phyloP scores from a whole-genome alignment of 352 stramenopile genomes.

The Globisporangium carolinianum region DNA sequence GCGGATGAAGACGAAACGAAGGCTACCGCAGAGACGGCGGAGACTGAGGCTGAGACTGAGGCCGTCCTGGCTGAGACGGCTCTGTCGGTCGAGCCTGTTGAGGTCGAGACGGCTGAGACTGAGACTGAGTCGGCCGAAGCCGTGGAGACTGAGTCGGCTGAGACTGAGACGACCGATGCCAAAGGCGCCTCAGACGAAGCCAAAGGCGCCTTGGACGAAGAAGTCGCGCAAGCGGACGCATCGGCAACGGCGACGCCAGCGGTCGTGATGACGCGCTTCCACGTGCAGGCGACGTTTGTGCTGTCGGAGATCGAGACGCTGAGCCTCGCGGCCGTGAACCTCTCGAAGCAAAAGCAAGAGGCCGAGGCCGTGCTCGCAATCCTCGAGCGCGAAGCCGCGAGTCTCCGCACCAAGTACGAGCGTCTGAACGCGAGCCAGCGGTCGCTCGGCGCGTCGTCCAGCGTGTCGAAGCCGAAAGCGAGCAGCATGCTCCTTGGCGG shows the following conservation, averaged over 20 bases:
- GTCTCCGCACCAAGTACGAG: constrained; percentile 76
- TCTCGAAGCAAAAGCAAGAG: constrained; percentile 81
- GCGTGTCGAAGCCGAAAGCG: constrained; percentile 55
- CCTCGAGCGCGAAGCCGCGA: constrained; percentile 69
- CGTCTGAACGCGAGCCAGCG: constrained; percentile 74
- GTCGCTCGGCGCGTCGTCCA: constrained; percentile 33
- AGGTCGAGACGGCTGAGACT: too few relatives aligned
- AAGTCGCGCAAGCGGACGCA: constrained; percentile 3
- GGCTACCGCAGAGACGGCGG: too few relatives aligned
- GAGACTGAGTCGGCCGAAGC: too few relatives aligned
- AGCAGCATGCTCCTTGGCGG: constrained; percentile 35
- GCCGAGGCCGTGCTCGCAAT: constrained; percentile 50
- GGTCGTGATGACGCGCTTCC: constrained; percentile 35
- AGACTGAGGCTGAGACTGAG: too few relatives aligned
- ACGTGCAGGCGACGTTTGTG: constrained; percentile 59
- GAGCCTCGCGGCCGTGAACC: constrained; percentile 53
- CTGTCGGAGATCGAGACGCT: constrained; percentile 76
- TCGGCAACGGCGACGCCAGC: constrained; percentile 14
- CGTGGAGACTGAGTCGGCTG: too few relatives aligned
- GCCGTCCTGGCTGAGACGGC: too few relatives aligned
- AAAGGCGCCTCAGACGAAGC: constrained; percentile 1
- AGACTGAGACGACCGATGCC: too few relatives aligned
- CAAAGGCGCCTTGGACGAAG: constrained; percentile 8
- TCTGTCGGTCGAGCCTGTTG: too few relatives aligned
- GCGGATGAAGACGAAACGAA: constrained; percentile 4